Conservation (phyloP, 495 filamentous ascomycete species). For the Aspergillus hancockii region DNA sequence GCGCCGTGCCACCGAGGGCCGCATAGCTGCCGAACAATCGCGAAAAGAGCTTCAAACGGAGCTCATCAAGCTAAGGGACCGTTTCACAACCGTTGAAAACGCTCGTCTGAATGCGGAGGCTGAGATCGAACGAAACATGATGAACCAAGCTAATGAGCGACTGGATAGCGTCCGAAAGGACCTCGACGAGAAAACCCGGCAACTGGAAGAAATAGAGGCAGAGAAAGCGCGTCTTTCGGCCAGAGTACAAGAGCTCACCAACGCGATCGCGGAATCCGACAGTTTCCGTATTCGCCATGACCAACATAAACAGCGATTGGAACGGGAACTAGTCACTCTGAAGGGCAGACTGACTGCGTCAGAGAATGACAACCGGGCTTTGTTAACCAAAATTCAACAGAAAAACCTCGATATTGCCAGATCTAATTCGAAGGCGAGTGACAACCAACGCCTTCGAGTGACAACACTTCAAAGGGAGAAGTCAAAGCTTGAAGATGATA, state of each 20-base stretch:
- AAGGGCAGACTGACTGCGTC: conserved; percentile 90
- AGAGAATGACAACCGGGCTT: conserved; percentile 93
- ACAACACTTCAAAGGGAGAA: conserved; percentile 81
- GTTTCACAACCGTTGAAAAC: conserved; percentile 80
- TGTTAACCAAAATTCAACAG: conserved; percentile 95
- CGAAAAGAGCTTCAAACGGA: conserved; percentile 88
- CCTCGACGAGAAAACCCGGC: conserved; percentile 68
- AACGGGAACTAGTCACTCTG: conserved; percentile 88
- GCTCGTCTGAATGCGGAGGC: conserved; percentile 80
- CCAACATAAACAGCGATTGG: conserved; percentile 88
- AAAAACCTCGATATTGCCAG: conserved; percentile 96
- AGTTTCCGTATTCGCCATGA: conserved; percentile 85
- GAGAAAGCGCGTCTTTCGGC: conserved; percentile 72
- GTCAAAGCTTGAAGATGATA: conserved; percentile 78
- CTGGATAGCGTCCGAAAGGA: conserved; percentile 77
- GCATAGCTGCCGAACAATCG: conserved; percentile 75
- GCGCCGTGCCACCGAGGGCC: conserved; percentile 80
- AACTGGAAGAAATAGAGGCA: conserved; percentile 70
- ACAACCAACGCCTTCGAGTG: conserved; percentile 79
- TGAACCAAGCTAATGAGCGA: conserved; percentile 76
- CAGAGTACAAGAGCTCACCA: conserved; percentile 78
- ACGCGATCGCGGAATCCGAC: conserved; percentile 84
- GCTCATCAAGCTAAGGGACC: conserved; percentile 76
- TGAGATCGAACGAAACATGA: conserved; percentile 75
- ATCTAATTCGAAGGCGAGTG: conserved; percentile 81